phyloP scores from a whole-genome alignment of 768 basidiomycete species.

The Russula foetens region DNA sequence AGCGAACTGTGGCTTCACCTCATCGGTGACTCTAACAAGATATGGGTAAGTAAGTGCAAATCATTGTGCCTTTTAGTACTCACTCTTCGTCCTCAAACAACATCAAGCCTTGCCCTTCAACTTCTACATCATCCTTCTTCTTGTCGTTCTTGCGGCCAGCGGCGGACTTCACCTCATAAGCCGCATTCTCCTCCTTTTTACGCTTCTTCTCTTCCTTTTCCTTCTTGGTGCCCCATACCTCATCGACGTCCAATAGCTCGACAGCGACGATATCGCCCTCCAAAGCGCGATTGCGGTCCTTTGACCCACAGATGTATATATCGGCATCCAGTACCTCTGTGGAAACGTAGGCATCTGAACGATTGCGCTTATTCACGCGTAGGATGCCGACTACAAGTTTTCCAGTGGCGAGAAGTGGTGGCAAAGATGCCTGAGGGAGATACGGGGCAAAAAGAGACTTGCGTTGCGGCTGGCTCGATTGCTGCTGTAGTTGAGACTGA shows the following conservation, averaged over 20 bases:
- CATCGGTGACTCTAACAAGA: conserved; percentile 77
- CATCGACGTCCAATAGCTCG: conserved; percentile 94
- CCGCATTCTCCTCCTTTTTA: conserved; percentile 98
- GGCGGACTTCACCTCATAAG: conserved; percentile 75
- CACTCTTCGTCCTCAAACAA: conserved; percentile 97
- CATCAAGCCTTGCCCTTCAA: conserved; percentile 96
- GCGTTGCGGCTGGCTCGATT: conserved; percentile 86
- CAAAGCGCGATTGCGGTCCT: conserved; percentile 95
- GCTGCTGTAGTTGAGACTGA: conserved; percentile 92
- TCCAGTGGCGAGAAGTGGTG: conserved; percentile 91
- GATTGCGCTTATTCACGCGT: conserved; percentile 96
- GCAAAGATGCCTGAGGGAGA: conserved; percentile 93
- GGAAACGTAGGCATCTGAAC: conserved; percentile 97
- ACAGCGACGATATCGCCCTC: conserved; percentile 99
- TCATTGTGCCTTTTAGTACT: conserved; percentile 22
- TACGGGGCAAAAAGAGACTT: conserved; percentile 99
- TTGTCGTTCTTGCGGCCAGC: conserved; percentile 90
- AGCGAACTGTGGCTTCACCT: conserved; percentile 95
- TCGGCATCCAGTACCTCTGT: conserved; percentile 98
- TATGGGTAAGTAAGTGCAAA: conserved; percentile 10
- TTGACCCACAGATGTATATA: conserved; percentile 98
- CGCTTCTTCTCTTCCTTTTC: conserved; percentile 99
- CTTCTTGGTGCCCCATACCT: conserved; percentile 98
- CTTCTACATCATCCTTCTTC: conserved; percentile 99
- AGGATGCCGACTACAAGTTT: conserved; percentile 96